Percentiles rank a stretch among this genome's conserved stretches.
Evolutionary conservation across 345 rosid genomes (phyloP).

Genomic region (Pelargonium nanum): DNA sequence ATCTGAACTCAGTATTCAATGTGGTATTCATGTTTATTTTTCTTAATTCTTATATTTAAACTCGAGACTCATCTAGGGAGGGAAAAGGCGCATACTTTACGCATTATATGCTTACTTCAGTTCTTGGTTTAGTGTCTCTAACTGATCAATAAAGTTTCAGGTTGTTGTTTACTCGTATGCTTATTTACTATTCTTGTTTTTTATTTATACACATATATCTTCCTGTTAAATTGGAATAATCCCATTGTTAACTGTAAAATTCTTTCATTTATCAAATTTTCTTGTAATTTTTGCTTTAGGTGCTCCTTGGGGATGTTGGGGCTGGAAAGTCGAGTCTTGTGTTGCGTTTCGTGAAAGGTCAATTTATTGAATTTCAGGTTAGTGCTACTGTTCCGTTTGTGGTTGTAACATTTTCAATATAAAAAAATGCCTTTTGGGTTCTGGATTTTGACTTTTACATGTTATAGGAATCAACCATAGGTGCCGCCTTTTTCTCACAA

Average conservation of each 20-base stretch:
- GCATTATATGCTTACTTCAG: too few relatives aligned
- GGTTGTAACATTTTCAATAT: background rate
- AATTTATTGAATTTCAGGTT: conserved; percentile 89
- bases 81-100: too few relatives aligned
- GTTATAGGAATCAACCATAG: conserved; percentile 87
- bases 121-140: too few relatives aligned
- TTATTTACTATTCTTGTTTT: background rate
- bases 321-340: conserved; percentile 95
- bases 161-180: too few relatives aligned
- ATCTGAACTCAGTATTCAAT: too few relatives aligned
- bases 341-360: conserved; percentile 81
- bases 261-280: background rate
- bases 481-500: conserved; percentile 96
- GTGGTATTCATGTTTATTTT: too few relatives aligned
- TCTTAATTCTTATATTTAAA: too few relatives aligned
- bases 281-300: conserved; percentile 38
- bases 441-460: conserved; percentile 4
- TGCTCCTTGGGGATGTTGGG: conserved; percentile 91
- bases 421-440: background rate
- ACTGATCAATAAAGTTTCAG: too few relatives aligned
- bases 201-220: background rate
- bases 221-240: background rate
- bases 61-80: too few relatives aligned
- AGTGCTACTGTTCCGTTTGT: background rate
- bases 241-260: too few relatives aligned